Evolutionary conservation across 208 protist genomes (phyloP).

Genomic region (Angomonas deanei): DNA sequence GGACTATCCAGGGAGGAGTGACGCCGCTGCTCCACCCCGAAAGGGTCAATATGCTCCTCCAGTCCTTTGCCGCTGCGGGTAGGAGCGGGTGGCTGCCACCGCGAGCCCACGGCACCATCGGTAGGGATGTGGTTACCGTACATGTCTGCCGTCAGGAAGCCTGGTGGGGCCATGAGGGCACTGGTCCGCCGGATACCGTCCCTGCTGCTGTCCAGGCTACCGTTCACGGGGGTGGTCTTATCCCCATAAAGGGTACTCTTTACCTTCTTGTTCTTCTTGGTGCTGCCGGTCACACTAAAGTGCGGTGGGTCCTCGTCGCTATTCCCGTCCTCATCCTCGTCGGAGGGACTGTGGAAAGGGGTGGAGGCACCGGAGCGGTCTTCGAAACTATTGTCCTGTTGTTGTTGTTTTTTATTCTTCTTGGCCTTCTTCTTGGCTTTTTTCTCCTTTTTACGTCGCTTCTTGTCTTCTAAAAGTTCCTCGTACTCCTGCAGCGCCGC

Average conservation of each 20-base stretch:
- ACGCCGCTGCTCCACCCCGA: neutral
- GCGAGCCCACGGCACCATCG: slow-evolving; percentile 2
- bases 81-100: neutral
- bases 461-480: neutral
- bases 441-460: slow-evolving; percentile 4
- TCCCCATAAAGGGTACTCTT: neutral
- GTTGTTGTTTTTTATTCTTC: neutral
- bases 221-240: neutral
- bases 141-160: neutral
- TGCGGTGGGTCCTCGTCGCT: neutral
- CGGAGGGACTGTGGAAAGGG: neutral
- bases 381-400: neutral
- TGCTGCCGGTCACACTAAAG: too few species aligned
- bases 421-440: neutral
- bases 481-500: slow-evolving; percentile 3
- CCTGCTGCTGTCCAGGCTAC: neutral
- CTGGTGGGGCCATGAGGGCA: neutral
- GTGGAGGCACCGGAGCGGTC: neutral
- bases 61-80: neutral
- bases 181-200: neutral
- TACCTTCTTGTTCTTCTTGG: too few species aligned
- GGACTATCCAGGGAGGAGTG: neutral
- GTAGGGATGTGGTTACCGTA: neutral
- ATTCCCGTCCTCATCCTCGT: neutral
- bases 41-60: neutral